These are phyloP conservation scores for Boletus edulis DNA, from an alignment of 768 basidiomycete genomes.

Conservation along the genomic window DNA sequence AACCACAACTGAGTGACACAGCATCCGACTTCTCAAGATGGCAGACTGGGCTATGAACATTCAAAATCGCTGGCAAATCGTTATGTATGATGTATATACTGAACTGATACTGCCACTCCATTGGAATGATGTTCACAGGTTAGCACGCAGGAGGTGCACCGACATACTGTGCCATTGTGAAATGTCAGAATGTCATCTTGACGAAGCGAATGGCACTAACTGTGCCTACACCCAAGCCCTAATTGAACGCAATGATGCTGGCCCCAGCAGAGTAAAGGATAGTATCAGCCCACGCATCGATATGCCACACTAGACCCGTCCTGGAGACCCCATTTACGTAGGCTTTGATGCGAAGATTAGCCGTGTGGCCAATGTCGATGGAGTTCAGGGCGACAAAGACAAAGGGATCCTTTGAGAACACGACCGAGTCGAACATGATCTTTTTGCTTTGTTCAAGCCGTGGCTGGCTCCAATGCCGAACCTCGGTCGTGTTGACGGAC, in stretches of 20 bases:
- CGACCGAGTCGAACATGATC: background rate
- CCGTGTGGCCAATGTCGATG: constrained; percentile 8
- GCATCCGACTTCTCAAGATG: background rate
- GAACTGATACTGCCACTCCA: no score
- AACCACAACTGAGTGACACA: background rate
- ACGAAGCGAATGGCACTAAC: no score
- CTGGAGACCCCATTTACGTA: constrained; percentile 9
- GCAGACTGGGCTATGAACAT: background rate
- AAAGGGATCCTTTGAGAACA: background rate
- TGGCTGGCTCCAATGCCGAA: background rate
- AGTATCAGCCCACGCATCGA: constrained; percentile 10
- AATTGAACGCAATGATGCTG: no score
- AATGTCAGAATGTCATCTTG: no score
- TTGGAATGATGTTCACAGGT: no score
- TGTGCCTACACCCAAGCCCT: no score
- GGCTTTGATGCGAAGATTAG: constrained; percentile 10
- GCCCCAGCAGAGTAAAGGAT: background rate
- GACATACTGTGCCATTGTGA: no score
- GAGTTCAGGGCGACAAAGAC: constrained; percentile 21
- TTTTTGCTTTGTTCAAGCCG: constrained; percentile 5
- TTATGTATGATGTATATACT: no score
- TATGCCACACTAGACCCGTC: background rate
- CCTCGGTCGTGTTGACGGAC: constrained; percentile 11
- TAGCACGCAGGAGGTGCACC: no score
- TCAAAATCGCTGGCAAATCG: no score